Base-by-base conservation (phyloP, 768 basidiomycete genomes). In the Steccherinum ochraceum region DNA sequence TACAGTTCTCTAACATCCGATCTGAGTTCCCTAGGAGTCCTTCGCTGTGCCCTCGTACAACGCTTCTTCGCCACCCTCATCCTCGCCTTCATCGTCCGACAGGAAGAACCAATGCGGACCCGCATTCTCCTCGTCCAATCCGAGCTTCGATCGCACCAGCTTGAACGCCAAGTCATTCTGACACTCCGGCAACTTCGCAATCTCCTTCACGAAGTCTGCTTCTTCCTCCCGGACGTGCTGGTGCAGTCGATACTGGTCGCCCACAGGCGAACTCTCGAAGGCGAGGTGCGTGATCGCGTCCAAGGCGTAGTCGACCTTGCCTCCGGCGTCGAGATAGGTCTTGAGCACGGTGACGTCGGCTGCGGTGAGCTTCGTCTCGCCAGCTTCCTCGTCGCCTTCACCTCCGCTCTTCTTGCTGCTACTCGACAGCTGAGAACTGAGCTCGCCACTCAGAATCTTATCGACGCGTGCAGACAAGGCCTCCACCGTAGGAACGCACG, bases 141-240 rank as follows among this genome's bases (percentile, higher is more conserved):
- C 67, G 2, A 66, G 51, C 61, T 54, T 58, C 40, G 24, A 47
- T 26, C 66, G 56, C 24, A 68, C 66, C 12, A 65, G 47, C 43
- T 50, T 47, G 47, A 69, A 67, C 51, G 64, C 62, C 40, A 65
- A 44, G 52, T 69, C 66, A 48, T 69, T 66, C 26, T 49, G 56
- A 43, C 67, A 67, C 47, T 12, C 26, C 41, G 54, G 51, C 12
- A 56, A 20, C 13, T 45, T 46, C 16, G 40, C 30, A 40, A 48
- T 40, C 48, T 52, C 46, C 12, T 30, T 24, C 47, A 13, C 52
- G 24, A 56, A 41, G 46, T 53, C 60, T 2, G 52, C 48, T n/a
- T 62, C 50, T 25, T 60, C 61, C 23, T 52, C 56, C 53, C 51
- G 63, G 11, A 52, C 40, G n/a, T 59, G 55, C 12, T 52, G 51